These are phyloP conservation scores for Buddleja alternifolia DNA, from an alignment of 257 asterid species.

Conservation along the genomic window DNA sequence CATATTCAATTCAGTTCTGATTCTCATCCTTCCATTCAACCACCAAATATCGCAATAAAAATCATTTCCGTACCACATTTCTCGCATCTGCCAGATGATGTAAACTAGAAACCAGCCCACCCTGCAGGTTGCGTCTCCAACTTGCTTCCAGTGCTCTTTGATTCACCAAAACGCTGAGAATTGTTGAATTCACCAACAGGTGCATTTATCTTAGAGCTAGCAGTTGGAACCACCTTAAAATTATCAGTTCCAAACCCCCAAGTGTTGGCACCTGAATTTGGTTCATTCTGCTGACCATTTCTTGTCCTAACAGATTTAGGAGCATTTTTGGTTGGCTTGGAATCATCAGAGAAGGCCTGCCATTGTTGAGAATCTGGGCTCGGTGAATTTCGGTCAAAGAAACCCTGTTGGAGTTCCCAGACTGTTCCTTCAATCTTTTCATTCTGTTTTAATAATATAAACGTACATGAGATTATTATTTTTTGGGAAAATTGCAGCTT, in stretches of 20 bases:
- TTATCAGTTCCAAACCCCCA: constrained; percentile 89
- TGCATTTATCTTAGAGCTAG: constrained; percentile 48
- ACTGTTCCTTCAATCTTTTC: constrained; percentile 79
- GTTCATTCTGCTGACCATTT: constrained; percentile 57
- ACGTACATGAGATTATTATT: no score
- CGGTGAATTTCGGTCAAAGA: constrained; percentile 52
- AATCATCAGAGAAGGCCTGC: constrained; percentile 82
- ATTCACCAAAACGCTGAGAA: constrained; percentile 59
- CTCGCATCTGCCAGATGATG: no score
- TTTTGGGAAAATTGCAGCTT: no score
- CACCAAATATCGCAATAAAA: not conserved
- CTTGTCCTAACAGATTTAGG: constrained; percentile 77
- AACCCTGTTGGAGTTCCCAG: constrained; percentile 76
- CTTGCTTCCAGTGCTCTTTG: constrained; percentile 54
- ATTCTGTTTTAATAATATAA: constrained; percentile 37
- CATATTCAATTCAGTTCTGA: not conserved
- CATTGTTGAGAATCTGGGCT: constrained; percentile 72
- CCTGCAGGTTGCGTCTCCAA: constrained; percentile 84
- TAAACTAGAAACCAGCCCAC: constrained; percentile 85
- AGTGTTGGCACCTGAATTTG: constrained; percentile 38
- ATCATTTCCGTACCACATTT: no score
- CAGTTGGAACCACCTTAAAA: constrained; percentile 71
- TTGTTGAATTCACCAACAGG: constrained; percentile 39
- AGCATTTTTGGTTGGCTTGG: constrained; percentile 46
- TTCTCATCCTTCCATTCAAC: not conserved